These are phyloP conservation scores for Termitomyces sp. DNA, from an alignment of 768 basidiomycete species.

Conservation along the genomic window DNA sequence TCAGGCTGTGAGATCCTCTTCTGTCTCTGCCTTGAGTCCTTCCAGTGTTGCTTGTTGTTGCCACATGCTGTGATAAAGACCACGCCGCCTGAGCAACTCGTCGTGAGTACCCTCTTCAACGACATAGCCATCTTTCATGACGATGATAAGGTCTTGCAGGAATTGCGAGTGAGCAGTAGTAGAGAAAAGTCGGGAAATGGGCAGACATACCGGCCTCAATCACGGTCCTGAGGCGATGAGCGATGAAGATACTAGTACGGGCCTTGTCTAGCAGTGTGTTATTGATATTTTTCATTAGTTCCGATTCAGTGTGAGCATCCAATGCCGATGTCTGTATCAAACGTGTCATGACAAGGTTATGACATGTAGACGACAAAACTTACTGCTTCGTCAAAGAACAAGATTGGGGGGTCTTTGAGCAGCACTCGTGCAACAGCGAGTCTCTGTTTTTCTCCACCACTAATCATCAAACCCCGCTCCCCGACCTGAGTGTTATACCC, in stretches of 20 bases:
- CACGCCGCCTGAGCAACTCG: conserved; percentile 64
- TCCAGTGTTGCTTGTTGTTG: conserved; percentile 57
- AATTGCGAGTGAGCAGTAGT: not conserved
- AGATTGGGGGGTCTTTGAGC: conserved; percentile 89
- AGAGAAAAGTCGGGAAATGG: not conserved
- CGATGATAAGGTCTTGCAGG: conserved; percentile 78
- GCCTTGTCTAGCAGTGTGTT: conserved; percentile 64
- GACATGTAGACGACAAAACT: conserved; percentile 26
- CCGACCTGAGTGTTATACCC: conserved; percentile 90
- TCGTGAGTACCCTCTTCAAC: conserved; percentile 94
- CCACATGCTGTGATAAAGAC: conserved; percentile 83
- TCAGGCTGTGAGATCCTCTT: not conserved
- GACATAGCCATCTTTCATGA: conserved; percentile 85
- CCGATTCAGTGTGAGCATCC: conserved; percentile 91
- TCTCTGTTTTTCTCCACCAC: conserved; percentile 97
- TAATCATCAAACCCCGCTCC: conserved; percentile 96
- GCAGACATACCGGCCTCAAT: conserved; percentile 71
- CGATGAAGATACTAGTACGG: conserved; percentile 95
- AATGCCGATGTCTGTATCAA: conserved; percentile 82
- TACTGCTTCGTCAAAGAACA: conserved; percentile 98
- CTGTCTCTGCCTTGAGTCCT: conserved; percentile 15
- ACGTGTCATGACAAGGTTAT: not conserved
- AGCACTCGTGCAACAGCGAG: conserved; percentile 90
- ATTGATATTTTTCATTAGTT: conserved; percentile 94
- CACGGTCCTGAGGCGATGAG: conserved; percentile 85